Evolutionary conservation across 176 grass and related monocot genomes (phyloP).

Genomic region (Juncus inflexus): DNA sequence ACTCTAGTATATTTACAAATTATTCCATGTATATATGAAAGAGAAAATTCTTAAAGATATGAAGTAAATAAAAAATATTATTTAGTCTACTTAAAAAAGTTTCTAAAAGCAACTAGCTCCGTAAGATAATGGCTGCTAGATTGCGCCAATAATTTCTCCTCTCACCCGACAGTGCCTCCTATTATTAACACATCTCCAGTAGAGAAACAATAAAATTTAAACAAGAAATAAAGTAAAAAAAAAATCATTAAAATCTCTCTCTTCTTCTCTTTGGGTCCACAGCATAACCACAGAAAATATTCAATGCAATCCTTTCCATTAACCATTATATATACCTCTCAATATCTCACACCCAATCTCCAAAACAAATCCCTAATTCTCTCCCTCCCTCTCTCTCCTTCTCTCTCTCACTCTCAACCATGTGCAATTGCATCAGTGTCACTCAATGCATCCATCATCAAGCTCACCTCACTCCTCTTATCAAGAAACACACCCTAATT

Average conservation of each 20-base stretch:
- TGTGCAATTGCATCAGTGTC: slow-evolving; percentile 31
- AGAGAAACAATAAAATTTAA: neutral
- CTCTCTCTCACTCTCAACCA: slow-evolving; percentile 14
- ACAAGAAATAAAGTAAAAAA: slow-evolving; percentile 19
- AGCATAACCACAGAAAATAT: neutral
- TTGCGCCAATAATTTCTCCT: no score
- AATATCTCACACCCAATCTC: slow-evolving; percentile 8
- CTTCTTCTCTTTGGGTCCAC: neutral
- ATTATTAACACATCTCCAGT: no score
- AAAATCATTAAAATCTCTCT: neutral
- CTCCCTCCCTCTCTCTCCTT: slow-evolving; percentile 3
- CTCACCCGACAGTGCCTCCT: no score
- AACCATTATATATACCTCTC: neutral
- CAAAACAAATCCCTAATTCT: neutral
- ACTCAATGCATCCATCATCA: slow-evolving; percentile 49
- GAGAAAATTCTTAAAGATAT: no score
- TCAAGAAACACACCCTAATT: slow-evolving; percentile 18
- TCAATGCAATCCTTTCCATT: neutral
- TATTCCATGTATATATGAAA: no score
- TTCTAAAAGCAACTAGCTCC: no score
- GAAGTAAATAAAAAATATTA: no score
- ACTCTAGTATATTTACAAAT: no score
- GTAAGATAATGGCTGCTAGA: no score
- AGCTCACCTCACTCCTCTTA: slow-evolving; percentile 9
- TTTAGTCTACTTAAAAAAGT: no score